Base-by-base conservation (phyloP, 495 filamentous ascomycete genomes). In the Penicillium paxilli region DNA sequence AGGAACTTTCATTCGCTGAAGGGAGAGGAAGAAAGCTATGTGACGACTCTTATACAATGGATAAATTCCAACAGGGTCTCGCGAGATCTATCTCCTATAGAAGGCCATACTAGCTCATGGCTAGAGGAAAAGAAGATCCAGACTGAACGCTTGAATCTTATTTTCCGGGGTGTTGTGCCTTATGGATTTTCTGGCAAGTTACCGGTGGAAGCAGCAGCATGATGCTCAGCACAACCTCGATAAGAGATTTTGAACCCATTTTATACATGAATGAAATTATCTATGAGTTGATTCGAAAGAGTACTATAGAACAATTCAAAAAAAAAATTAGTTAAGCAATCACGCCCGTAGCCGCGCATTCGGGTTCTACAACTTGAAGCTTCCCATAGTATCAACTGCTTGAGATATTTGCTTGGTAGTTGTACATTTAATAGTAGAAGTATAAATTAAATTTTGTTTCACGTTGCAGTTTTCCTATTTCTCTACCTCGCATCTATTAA, bases 1-100 rank as follows among this genome's bases (percentile, higher is more conserved):
- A 77, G 78, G 24, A 60, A 44, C 1, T 85, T 87, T 23, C 83
- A 85, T 62, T 77, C 75, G 7, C 60, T 84, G n/a, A 77, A 69
- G 44, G 78, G 76, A 17, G 54, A 68, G 16, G 83, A 86, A 49
- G 65, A 82, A 16, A 51, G 55, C 14, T 87, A 86, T 62, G 83
- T 85, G n/a, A 53, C 69, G 9, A 73, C 76, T 12, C 38, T 87
- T 6, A 54, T 83, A 4, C 61, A 60, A 1, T 85, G 81, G 84
- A 68, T 83, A 2, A 87, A 86, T 62, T 9, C 21, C 5, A 59
- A 69, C 8, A 60, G 71, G 10, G 62, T 35, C 19, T 51, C 52
- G 11, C 28, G 37, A 0, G 76, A 72, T 5, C 56, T 71, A 3
- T 28, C 63, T 33, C 51, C 52, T 7, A 60, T 86, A 42, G 62